Conservation (phyloP, 306 rosid genomes). For the Mimosa pudica region DNA sequence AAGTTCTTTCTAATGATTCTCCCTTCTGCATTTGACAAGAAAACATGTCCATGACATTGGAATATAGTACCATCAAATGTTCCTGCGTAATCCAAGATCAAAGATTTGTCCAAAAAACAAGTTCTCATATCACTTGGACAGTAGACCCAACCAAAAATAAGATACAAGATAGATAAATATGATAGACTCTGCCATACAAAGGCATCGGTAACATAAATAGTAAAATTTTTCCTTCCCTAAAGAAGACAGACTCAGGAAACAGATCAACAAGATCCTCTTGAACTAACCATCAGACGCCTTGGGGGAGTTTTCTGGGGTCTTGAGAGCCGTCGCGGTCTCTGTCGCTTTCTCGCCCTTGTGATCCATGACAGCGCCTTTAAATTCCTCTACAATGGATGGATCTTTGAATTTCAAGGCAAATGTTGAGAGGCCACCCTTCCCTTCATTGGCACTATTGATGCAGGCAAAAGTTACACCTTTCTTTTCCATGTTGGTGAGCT, state of each 20-base stretch:
- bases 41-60: background rate
- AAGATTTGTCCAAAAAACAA: slow-evolving; percentile 38
- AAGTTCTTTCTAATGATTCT: background rate
- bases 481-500: slow-evolving; percentile 86
- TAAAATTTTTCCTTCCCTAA: slow-evolving; percentile 10
- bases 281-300: slow-evolving; percentile 50
- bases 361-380: slow-evolving; percentile 60
- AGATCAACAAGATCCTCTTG: slow-evolving; percentile 31
- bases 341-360: slow-evolving; percentile 59
- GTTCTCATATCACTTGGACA: slow-evolving; percentile 33
- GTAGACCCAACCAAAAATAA: slow-evolving; percentile 47
- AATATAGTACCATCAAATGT: background rate
- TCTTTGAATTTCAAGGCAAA: slow-evolving; percentile 94
- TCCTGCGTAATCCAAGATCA: slow-evolving; percentile 33
- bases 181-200: slow-evolving; percentile 49
- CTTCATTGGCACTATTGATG: slow-evolving; percentile 81
- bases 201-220: slow-evolving; percentile 32
- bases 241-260: slow-evolving; percentile 35
- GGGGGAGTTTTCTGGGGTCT: slow-evolving; percentile 86
- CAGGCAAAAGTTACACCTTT: slow-evolving; percentile 94
- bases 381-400: slow-evolving; percentile 67
- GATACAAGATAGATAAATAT: slow-evolving; percentile 52
- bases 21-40: background rate
- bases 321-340: slow-evolving; percentile 44
- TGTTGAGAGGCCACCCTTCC: slow-evolving; percentile 71